phyloP scores from a whole-genome alignment of 768 basidiomycete genomes.

The Candolleomyces efflorescens region DNA sequence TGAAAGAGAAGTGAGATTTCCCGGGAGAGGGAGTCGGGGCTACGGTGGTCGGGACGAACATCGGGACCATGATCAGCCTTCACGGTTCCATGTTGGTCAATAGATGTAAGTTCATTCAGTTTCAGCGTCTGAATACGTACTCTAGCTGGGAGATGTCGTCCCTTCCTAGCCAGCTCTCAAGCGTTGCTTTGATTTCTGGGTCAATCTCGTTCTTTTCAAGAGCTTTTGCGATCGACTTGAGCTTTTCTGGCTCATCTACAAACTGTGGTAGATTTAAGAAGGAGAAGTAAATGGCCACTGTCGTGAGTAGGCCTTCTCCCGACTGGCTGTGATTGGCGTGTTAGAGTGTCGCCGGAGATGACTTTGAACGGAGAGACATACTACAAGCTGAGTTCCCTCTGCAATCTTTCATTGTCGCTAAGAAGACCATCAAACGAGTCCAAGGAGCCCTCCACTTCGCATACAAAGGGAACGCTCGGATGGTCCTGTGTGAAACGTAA shows the following conservation, averaged over 20 bases:
- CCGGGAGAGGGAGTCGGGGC: not conserved
- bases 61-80: slow-evolving; percentile 2
- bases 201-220: not conserved
- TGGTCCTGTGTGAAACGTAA: slow-evolving; percentile 4
- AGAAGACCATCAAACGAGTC: slow-evolving; percentile 2
- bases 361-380: too few species aligned
- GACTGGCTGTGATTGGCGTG: not conserved
- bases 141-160: slow-evolving; percentile 5
- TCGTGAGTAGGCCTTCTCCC: not conserved
- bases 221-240: not conserved
- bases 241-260: not conserved
- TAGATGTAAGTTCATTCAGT: too few species aligned
- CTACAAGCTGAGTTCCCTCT: too few species aligned
- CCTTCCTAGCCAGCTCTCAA: not conserved
- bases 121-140: not conserved
- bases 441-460: slow-evolving; percentile 3
- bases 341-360: too few species aligned
- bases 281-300: not conserved
- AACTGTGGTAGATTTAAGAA: not conserved
- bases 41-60: slow-evolving; percentile 2
- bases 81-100: not conserved
- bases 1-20: slow-evolving; percentile 8
- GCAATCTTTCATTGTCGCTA: not conserved
- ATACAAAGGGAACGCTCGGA: not conserved
- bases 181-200: not conserved